Percentiles rank a stretch among this genome's conserved stretches.
Evolutionary conservation across 352 stramenopile species (phyloP).

Genomic region (Thalassiosira livingstoniorum): DNA sequence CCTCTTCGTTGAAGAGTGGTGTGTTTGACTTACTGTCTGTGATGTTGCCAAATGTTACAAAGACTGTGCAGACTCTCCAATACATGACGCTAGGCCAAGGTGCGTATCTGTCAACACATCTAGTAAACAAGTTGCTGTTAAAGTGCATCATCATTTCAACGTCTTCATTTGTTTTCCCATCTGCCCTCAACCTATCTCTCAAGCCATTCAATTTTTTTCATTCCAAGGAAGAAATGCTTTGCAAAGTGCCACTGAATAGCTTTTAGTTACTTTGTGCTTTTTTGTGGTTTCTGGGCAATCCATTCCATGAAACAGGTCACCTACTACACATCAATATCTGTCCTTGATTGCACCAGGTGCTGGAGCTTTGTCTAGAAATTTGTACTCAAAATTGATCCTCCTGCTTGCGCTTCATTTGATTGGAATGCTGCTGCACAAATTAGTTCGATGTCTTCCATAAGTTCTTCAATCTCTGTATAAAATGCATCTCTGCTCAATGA

Average conservation of each 20-base stretch:
- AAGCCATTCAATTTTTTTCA: constrained; percentile 46
- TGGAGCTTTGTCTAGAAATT: constrained; percentile 38
- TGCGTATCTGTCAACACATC: constrained; percentile 41
- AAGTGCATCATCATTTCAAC: constrained; percentile 49
- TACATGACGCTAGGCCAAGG: constrained; percentile 50
- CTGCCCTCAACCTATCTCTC: constrained; percentile 25
- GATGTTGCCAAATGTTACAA: constrained; percentile 47
- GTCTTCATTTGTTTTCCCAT: constrained; percentile 39
- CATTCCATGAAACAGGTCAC: constrained; percentile 64
- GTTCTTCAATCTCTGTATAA: constrained; percentile 25
- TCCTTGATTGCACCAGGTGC: constrained; percentile 47
- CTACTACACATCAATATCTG: constrained; percentile 44
- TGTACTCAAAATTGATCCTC: constrained; percentile 19
- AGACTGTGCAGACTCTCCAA: constrained; percentile 60
- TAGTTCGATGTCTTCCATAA: constrained; percentile 47
- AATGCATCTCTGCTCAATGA: no score
- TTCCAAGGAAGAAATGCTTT: constrained; percentile 64
- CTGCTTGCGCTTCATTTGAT: constrained; percentile 4
- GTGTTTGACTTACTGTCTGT: constrained; percentile 51
- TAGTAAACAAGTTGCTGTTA: constrained; percentile 34
- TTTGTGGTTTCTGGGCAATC: constrained; percentile 54
- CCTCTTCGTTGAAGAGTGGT: constrained; percentile 54
- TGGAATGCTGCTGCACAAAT: constrained; percentile 20
- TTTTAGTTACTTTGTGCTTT: constrained; percentile 62
- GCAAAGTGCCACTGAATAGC: constrained; percentile 41